Base-by-base conservation (phyloP, 2,329 filamentous ascomycete genomes). In the Fusarium coffeatum region DNA sequence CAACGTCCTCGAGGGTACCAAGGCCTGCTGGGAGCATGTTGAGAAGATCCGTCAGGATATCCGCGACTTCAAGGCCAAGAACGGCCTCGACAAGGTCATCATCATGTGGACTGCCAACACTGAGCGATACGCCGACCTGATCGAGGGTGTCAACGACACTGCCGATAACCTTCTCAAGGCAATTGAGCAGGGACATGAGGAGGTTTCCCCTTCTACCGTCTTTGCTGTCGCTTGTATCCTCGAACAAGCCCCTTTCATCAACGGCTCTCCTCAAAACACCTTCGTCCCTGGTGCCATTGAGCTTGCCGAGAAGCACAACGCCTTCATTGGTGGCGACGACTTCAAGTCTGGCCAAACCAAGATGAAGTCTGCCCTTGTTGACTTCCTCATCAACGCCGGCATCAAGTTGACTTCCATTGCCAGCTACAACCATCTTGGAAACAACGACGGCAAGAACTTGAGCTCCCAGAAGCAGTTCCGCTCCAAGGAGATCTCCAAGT, bases 261-360 rank as follows among this genome's bases (percentile, higher is more conserved):
- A 99, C 82, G 96, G 96, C 63, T 99, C 96, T 69, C 96, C 96
- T 34, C 96, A 99, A 83, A 99, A 99, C 87, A 99, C 96, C 45
- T 98, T 99, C 77, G 95, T 99, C 22, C 95, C 95, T 11, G 96
- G 96, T 77, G 93, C 92, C 65, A 90, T 98, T 73, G 87, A 95
- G 78, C 89, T 99, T 62, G 96, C 96, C 23, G 93, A 97, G 85
- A 87, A 91, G 82, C 90, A 97, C 82, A 87, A 88, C 60, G 90
- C 94, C 68, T 99, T 97, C 85, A 94, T 99, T 76, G 96, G 96
- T 63, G 96, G 96, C 72, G 96, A 99, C 77, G 96, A 99, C 84
- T 99, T 99, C 91, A 99, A 99, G 86, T 98, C 96, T 68, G 96
- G 96, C 69, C 96, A 99, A 87, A 99, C 96, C 80, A 99, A 99